phyloP scores from a whole-genome alignment of 2,329 filamentous ascomycete species.

The Didymella lethalis region DNA sequence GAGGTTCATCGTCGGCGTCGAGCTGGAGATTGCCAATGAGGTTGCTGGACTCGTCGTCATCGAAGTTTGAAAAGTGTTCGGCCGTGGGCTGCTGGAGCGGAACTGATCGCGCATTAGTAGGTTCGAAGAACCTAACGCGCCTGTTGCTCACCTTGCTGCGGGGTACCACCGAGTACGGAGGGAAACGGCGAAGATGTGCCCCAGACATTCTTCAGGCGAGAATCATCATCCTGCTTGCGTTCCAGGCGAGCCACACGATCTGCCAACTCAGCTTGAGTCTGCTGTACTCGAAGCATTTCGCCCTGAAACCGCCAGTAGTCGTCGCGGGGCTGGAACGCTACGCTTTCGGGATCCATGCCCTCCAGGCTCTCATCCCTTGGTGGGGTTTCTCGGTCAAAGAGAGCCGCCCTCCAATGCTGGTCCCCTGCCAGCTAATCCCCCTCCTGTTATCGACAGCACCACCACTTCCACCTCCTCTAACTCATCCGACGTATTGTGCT shows the following conservation, averaged over 20 bases:
- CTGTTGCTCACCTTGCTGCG: slow-evolving; percentile 78
- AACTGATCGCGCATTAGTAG: slow-evolving; percentile 60
- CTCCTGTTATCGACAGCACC: slow-evolving; percentile 22
- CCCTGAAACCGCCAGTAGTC: slow-evolving; percentile 71
- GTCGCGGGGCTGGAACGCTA: slow-evolving; percentile 68
- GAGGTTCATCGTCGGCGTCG: slow-evolving; percentile 85
- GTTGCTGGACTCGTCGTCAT: slow-evolving; percentile 84
- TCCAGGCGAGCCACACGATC: slow-evolving; percentile 69
- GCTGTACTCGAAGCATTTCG: slow-evolving; percentile 68
- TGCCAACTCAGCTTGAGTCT: slow-evolving; percentile 66
- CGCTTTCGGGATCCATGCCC: slow-evolving; percentile 69
- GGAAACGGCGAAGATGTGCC: slow-evolving; percentile 85
- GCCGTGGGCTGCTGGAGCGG: slow-evolving; percentile 79
- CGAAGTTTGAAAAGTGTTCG: slow-evolving; percentile 88
- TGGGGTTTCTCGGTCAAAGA: slow-evolving; percentile 31
- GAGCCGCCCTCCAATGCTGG: slow-evolving; percentile 25
- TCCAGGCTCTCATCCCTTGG: slow-evolving; percentile 44
- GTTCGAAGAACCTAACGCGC: neutral
- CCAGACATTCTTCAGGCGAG: slow-evolving; percentile 84
- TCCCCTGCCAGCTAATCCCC: slow-evolving; percentile 24
- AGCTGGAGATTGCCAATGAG: slow-evolving; percentile 82
- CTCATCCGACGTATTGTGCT: slow-evolving; percentile 9
- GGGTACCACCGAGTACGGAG: slow-evolving; percentile 80
- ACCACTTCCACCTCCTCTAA: slow-evolving; percentile 17
- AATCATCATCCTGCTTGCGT: slow-evolving; percentile 68